Percentiles rank a stretch among this genome's conserved stretches.
Evolutionary conservation across 306 rosid genomes (phyloP).

Genomic region (Begonia fuchsioides): DNA sequence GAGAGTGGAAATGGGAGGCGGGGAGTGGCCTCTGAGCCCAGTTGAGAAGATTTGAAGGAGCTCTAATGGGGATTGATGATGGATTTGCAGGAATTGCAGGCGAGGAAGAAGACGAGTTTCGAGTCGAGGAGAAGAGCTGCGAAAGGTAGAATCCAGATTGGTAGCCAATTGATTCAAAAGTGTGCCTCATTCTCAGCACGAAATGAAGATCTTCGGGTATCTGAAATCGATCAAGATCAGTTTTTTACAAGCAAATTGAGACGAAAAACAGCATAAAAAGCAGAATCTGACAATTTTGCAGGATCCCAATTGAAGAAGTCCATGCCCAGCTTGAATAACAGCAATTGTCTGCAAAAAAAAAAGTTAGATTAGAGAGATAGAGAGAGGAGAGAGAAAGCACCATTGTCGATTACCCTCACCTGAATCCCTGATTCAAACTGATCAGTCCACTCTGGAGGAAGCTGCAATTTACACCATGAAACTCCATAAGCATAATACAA

Average conservation of each 20-base stretch:
- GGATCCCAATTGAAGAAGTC: constrained; percentile 96
- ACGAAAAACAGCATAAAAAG: not conserved
- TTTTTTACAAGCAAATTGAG: too few relatives aligned
- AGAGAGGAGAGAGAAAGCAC: constrained; percentile 9
- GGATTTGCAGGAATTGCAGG: too few relatives aligned
- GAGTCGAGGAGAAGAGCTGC: constrained; percentile 83
- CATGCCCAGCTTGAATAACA: constrained; percentile 99
- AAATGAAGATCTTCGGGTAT: constrained; percentile 95
- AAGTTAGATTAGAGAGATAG: too few relatives aligned
- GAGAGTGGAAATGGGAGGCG: constrained; percentile 47
- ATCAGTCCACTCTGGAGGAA: constrained; percentile 96
- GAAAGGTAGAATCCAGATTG: constrained; percentile 95
- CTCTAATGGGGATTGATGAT: constrained; percentile 36
- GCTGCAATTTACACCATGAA: constrained; percentile 62
- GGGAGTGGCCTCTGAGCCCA: constrained; percentile 78
- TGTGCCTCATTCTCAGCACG: constrained; percentile 97
- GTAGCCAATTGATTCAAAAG: constrained; percentile 90
- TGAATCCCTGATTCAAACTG: constrained; percentile 99
- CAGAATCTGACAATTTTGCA: constrained; percentile 77
- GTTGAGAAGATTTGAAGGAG: constrained; percentile 74
- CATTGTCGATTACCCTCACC: constrained; percentile 27
- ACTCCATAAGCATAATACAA: not conserved
- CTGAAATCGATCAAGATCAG: constrained; percentile 18
- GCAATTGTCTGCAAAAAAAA: constrained; percentile 69
- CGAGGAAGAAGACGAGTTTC: constrained; percentile 7